These are phyloP conservation scores for Phytophthora agathidicida DNA, from an alignment of 352 stramenopile genomes.

Conservation along the genomic window DNA sequence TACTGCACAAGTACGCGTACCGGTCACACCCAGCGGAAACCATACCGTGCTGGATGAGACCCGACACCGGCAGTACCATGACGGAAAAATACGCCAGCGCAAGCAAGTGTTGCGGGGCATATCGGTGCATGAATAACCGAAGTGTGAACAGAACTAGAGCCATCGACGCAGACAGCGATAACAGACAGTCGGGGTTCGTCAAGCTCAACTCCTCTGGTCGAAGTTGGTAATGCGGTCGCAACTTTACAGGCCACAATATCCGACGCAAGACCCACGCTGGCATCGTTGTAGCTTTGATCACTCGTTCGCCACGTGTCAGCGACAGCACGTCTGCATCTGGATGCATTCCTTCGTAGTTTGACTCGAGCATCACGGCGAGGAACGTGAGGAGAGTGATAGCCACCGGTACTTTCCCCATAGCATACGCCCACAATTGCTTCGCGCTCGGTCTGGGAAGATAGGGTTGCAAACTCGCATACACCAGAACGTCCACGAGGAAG, in stretches of 20 bases:
- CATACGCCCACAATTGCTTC: conserved; percentile 26
- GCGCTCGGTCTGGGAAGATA: conserved; percentile 5
- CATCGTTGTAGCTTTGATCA: conserved; percentile 51
- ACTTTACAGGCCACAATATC: conserved; percentile 47
- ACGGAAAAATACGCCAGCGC: conserved; percentile 41
- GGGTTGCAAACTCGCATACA: conserved; percentile 16
- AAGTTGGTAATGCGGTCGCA: conserved; percentile 69
- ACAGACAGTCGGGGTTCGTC: conserved; percentile 38
- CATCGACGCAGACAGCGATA: conserved; percentile 25
- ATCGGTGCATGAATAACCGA: conserved; percentile 19
- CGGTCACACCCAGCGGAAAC: conserved; percentile 56
- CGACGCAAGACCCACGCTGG: conserved; percentile 44
- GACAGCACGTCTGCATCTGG: conserved; percentile 48
- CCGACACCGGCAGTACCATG: conserved; percentile 64
- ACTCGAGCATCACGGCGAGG: conserved; percentile 44
- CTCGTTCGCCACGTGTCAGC: conserved; percentile 38
- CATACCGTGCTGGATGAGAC: conserved; percentile 78
- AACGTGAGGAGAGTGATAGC: conserved; percentile 30
- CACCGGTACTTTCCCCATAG: conserved; percentile 32
- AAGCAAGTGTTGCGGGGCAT: conserved; percentile 36
- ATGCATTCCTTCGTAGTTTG: conserved; percentile 49
- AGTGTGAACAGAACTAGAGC: conserved; percentile 24
- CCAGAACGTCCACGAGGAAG: conserved; percentile 45
- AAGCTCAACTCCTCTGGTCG: conserved; percentile 39
- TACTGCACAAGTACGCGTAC: conserved; percentile 68